phyloP scores from a whole-genome alignment of 164 flowering plant genomes.

The Vitis rupestris region DNA sequence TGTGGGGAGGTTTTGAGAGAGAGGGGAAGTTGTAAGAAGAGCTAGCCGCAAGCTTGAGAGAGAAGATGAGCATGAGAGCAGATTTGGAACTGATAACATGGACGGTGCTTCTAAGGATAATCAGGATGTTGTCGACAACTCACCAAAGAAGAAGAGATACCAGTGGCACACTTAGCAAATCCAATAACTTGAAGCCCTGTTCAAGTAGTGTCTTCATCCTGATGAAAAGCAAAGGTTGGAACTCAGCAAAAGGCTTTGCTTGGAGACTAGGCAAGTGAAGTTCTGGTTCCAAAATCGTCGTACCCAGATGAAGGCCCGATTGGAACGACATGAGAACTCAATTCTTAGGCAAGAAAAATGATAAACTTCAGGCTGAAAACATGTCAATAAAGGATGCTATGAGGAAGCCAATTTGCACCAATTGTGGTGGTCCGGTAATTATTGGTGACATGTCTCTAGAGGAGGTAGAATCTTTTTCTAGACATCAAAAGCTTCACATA shows the following conservation, averaged over 20 bases:
- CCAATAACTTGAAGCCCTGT: conserved; percentile 88
- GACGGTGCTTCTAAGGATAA: conserved; percentile 91
- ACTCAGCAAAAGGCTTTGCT: conserved; percentile 70
- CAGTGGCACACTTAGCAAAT: conserved; percentile 99
- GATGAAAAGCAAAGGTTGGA: conserved; percentile 96
- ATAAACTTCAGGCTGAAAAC: conserved; percentile 87
- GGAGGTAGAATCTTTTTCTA: conserved; percentile 67
- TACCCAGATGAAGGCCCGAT: conserved; percentile 98
- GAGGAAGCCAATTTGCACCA: conserved; percentile 86
- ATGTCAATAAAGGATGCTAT: conserved; percentile 84
- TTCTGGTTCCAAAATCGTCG: conserved; percentile 98
- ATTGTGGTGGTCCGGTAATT: conserved; percentile 91
- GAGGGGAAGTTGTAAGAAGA: too few species aligned
- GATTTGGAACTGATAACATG: conserved; percentile 92
- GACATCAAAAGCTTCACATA: conserved; percentile 50
- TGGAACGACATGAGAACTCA: conserved; percentile 92
- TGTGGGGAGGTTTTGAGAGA: too few species aligned
- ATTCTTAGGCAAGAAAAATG: conserved; percentile 82
- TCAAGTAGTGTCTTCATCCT: conserved; percentile 98
- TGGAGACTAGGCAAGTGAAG: conserved; percentile 92
- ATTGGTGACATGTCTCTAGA: conserved; percentile 84
- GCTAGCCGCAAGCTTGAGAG: conserved; percentile 7
- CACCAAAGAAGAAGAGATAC: conserved; percentile 82
- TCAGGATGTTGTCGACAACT: conserved; percentile 66
- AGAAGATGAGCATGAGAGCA: conserved; percentile 90